Evolutionary conservation across 495 filamentous ascomycete species (phyloP), one percentile per base, ranked within the genome.

Genomic region (Penicillium canariense): DNA sequence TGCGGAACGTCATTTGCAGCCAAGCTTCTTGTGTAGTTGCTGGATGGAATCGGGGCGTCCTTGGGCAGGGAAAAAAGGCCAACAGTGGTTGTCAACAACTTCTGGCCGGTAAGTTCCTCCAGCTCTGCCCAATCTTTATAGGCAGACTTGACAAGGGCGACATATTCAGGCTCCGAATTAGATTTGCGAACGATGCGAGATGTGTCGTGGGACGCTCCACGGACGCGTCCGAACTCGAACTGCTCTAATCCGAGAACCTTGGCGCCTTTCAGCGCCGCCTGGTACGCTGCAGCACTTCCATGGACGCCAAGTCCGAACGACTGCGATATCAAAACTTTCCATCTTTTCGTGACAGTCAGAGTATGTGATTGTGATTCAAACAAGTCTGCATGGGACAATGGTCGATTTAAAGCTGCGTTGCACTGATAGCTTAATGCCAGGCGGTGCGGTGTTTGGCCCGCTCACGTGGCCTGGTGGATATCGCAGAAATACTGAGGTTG

Each of bases 41-140:
- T 48, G 7, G 39, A 32, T 0, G 49, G 57, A 15, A 35, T 42
- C 1, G 58, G 50, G n/a, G 57, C 42, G 8, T 66, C 63, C 9
- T 56, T 52, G 7, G 63, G 57, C 22, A 68, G 42, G 35, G 66
- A 68, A 1, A 66, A 49, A 34, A 66, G 44, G 8, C 62, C 62
- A 2, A 54, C 61, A 2, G 61, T 58, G 15, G 40, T 58, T n/a
- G 48, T 61, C 42, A 64, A 39, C 27, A 62, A 30, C 30, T 62
- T 48, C 10, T 55, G 51, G 14, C 56, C 55, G 10, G 52, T 32
- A 17, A 47, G 20, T 22, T 45, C 52, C 25, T 55, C 55, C 0
- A 62, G 55, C 42, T 58, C 60, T 27, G 55, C 60, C 60, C 60
- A 62, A 23, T 62, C 60, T 15, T 56, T 52, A 22, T 62, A 62